Conservation (phyloP, 2,329 filamentous ascomycete genomes). For the Pseudogymnoascus sp. region DNA sequence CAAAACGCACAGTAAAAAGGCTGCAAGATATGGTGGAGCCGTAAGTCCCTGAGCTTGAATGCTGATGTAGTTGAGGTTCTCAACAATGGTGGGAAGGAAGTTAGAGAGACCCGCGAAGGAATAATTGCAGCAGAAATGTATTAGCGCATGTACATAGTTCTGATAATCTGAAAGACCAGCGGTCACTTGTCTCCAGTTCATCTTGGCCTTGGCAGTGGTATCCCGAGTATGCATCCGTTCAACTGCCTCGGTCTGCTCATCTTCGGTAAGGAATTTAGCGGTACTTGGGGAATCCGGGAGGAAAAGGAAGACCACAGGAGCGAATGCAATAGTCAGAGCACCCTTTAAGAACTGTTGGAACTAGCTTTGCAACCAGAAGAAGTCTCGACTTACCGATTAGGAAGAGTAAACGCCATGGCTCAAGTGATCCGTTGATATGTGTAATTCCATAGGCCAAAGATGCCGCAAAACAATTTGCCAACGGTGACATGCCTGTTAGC, state of each 20-base stretch:
- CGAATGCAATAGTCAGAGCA: constrained; percentile 24
- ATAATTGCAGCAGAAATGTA: constrained; percentile 33
- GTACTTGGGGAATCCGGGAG: constrained; percentile 27
- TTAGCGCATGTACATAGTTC: constrained; percentile 29
- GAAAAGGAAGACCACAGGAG: constrained; percentile 25
- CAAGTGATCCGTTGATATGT: constrained; percentile 21
- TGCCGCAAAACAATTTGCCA: constrained; percentile 29
- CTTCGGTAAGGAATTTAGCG: constrained; percentile 23
- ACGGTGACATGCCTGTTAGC: constrained; percentile 24
- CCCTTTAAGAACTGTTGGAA: constrained; percentile 17
- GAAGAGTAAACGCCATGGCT: constrained; percentile 27
- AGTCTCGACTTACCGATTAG: constrained; percentile 14
- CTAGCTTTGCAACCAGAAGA: constrained; percentile 7
- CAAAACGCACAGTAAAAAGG: constrained; percentile 29
- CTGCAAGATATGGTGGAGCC: constrained; percentile 33
- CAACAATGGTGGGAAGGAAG: constrained; percentile 35
- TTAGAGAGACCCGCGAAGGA: constrained; percentile 33
- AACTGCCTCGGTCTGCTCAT: constrained; percentile 22
- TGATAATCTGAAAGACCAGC: constrained; percentile 30
- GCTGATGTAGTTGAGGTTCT: constrained; percentile 32
- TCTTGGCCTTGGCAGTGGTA: constrained; percentile 21
- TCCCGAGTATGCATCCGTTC: constrained; percentile 20
- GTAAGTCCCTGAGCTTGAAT: constrained; percentile 34
- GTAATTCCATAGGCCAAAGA: constrained; percentile 30
- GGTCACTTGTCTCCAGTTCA: constrained; percentile 29